Evolutionary conservation across 1,139 yeast genomes (phyloP).

Genomic region (Candida dubliniensis): DNA sequence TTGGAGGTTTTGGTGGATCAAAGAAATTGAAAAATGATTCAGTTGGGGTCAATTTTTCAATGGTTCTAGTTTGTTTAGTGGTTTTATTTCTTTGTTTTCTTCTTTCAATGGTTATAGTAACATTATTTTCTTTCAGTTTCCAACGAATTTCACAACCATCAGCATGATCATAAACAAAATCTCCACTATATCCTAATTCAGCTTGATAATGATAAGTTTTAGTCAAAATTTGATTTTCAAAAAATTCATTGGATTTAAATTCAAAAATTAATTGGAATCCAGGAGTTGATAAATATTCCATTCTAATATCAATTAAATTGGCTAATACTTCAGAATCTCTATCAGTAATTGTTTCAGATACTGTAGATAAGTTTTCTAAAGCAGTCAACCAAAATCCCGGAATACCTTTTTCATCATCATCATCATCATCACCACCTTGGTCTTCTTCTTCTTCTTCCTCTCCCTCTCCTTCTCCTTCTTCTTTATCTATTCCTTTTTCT

Average conservation of each 20-base stretch:
- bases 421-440: slow-evolving; percentile 40
- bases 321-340: slow-evolving; percentile 85
- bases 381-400: slow-evolving; percentile 98
- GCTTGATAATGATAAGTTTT: slow-evolving; percentile 94
- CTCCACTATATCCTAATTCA: slow-evolving; percentile 93
- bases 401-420: slow-evolving; percentile 60
- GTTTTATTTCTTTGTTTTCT: slow-evolving; percentile 97
- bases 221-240: slow-evolving; percentile 67
- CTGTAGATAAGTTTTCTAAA: slow-evolving; percentile 77
- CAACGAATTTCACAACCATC: slow-evolving; percentile 88
- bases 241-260: slow-evolving; percentile 75
- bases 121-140: slow-evolving; percentile 77
- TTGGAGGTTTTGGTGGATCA: slow-evolving; percentile 85
- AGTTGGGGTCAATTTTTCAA: slow-evolving; percentile 89
- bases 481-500: slow-evolving; percentile 43
- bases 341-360: slow-evolving; percentile 84
- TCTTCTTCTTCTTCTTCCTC: slow-evolving; percentile 49
- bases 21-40: slow-evolving; percentile 96
- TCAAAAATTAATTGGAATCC: slow-evolving; percentile 88
- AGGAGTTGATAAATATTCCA: slow-evolving; percentile 83
- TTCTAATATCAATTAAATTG: slow-evolving; percentile 65
- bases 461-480: slow-evolving; percentile 36
- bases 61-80: slow-evolving; percentile 94
- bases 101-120: slow-evolving; percentile 85
- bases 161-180: slow-evolving; percentile 95